phyloP scores from a whole-genome alignment of 257 asterid genomes.

The Scutellaria galericulata region DNA sequence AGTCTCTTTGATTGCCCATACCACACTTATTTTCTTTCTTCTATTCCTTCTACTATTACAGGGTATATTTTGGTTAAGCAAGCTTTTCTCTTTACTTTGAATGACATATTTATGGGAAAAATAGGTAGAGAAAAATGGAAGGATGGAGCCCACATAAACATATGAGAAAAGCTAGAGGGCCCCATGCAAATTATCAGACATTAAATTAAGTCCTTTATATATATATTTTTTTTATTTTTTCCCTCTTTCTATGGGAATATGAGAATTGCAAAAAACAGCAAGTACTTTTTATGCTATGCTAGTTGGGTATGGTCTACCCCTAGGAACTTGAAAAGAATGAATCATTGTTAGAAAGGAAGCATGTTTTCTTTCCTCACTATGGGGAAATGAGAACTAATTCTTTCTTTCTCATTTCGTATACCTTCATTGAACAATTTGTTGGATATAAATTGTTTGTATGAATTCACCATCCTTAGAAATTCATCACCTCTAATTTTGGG shows the following conservation, averaged over 20 bases:
- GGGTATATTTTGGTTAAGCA: slow-evolving; percentile 5
- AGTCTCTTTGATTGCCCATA: background rate
- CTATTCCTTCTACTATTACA: background rate
- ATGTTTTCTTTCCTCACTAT: slow-evolving; percentile 30
- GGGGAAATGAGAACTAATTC: slow-evolving; percentile 30
- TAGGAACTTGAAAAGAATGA: slow-evolving; percentile 44
- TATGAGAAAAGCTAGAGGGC: background rate
- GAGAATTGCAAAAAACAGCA: slow-evolving; percentile 6
- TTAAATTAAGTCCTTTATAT: background rate
- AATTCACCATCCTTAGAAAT: too few species aligned
- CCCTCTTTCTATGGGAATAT: background rate
- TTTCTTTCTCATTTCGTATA: too few species aligned
- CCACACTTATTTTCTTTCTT: background rate
- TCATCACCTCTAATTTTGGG: too few species aligned
- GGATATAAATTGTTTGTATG: too few species aligned
- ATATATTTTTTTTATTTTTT: background rate
- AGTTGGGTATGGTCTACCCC: slow-evolving; percentile 23
- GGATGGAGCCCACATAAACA: background rate
- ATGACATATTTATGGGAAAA: background rate
- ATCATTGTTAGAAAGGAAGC: slow-evolving; percentile 43
- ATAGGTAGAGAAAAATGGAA: slow-evolving; percentile 21
- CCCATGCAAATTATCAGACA: slow-evolving; percentile 31
- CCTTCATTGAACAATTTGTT: too few species aligned
- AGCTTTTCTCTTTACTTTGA: slow-evolving; percentile 18
- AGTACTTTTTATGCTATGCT: background rate